Evolutionary conservation across 2,329 filamentous ascomycete species (phyloP).

Genomic region (Penicillium crustosum): DNA sequence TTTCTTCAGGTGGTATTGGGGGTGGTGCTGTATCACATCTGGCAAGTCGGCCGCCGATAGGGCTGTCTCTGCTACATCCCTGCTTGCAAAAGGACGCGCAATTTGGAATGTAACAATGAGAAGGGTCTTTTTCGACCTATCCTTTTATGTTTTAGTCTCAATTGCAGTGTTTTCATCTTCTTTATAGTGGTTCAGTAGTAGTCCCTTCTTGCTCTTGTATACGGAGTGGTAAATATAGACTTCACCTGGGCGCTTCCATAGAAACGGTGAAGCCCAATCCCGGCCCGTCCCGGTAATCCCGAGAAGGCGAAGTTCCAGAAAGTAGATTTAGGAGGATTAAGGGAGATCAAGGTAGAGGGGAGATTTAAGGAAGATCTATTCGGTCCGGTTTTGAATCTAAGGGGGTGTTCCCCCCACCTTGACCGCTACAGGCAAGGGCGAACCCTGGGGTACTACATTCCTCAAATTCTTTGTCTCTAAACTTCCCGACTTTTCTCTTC

Average conservation of each 20-base stretch:
- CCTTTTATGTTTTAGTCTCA: background rate
- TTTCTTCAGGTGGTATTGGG: background rate
- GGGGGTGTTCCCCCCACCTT: background rate
- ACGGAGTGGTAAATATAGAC: background rate
- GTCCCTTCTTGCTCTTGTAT: background rate
- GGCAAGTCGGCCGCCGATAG: slow-evolving; percentile 1
- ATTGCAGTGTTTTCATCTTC: background rate
- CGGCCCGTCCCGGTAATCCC: slow-evolving; percentile 11
- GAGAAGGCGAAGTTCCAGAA: background rate
- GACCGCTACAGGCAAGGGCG: slow-evolving; percentile 8
- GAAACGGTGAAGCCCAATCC: slow-evolving; percentile 5
- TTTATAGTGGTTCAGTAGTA: background rate
- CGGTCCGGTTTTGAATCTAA: background rate
- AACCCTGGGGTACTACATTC: slow-evolving; percentile 6
- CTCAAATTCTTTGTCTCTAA: slow-evolving; percentile 1
- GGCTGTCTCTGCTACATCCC: slow-evolving; percentile 4
- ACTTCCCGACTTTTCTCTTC: background rate
- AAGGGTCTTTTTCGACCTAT: background rate
- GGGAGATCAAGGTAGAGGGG: background rate
- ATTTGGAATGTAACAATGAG: slow-evolving; percentile 17
- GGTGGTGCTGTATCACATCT: background rate
- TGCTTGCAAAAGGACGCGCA: slow-evolving; percentile 16
- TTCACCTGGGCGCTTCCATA: background rate
- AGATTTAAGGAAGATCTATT: background rate
- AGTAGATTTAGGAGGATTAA: too few relatives aligned